phyloP scores from a whole-genome alignment of 73 alveolate genomes.

The Tetrahymena thermophila region DNA sequence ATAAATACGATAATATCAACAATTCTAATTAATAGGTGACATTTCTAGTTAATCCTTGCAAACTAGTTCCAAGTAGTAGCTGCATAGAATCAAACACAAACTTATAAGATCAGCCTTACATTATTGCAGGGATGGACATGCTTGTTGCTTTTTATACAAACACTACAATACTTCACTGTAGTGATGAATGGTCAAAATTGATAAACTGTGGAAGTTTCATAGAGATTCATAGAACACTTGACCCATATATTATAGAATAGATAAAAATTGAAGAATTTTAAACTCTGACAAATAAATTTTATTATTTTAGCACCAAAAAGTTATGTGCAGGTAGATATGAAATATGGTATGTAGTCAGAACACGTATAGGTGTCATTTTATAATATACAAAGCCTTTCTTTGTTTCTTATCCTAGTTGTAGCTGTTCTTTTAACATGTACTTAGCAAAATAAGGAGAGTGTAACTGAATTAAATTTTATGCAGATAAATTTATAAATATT shows the following conservation, averaged over 20 bases:
- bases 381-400: slow-evolving; percentile 33
- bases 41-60: slow-evolving; percentile 37
- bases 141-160: slow-evolving; percentile 36
- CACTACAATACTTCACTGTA: slow-evolving; percentile 41
- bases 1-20: neutral
- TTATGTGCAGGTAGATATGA: slow-evolving; percentile 55
- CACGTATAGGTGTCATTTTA: slow-evolving; percentile 30
- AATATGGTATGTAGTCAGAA: slow-evolving; percentile 49
- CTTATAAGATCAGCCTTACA: slow-evolving; percentile 17
- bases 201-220: slow-evolving; percentile 40
- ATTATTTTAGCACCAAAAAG: slow-evolving; percentile 29
- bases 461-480: neutral
- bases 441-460: neutral
- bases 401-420: slow-evolving; percentile 45
- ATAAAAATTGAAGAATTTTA: slow-evolving; percentile 17
- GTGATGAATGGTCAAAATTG: slow-evolving; percentile 20
- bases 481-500: too few species aligned
- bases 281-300: slow-evolving; percentile 19
- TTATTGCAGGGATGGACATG: slow-evolving; percentile 32
- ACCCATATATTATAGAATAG: slow-evolving; percentile 25
- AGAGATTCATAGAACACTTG: slow-evolving; percentile 48
- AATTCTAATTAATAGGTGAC: neutral
- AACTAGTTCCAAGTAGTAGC: slow-evolving; percentile 9
- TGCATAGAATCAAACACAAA: slow-evolving; percentile 24
- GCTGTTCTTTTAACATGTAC: neutral